Conservation (phyloP, 192 early-diverging fungal genomes). For the Rhizoclosmatium sp. region DNA sequence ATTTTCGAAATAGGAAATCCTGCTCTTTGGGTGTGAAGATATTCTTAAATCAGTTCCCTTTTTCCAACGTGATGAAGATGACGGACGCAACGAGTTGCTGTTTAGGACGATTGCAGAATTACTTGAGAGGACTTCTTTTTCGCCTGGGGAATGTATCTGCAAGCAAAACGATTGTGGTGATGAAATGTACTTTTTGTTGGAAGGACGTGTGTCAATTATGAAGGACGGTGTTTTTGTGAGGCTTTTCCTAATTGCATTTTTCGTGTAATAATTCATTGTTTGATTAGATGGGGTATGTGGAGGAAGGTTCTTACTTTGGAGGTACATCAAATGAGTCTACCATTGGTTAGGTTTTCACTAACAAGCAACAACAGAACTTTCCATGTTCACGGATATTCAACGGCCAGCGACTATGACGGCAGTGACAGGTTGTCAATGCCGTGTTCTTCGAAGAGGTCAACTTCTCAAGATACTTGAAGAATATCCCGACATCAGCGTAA, state of each 20-base stretch:
- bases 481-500: slow-evolving; percentile 1
- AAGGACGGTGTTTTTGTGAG: slow-evolving; percentile 2
- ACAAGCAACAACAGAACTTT: background rate
- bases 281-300: background rate
- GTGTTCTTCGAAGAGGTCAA: background rate
- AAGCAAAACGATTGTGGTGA: slow-evolving; percentile 9
- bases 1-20: slow-evolving; percentile 12
- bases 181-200: slow-evolving; percentile 25
- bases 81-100: slow-evolving; percentile 21
- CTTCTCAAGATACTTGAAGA: background rate
- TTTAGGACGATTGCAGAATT: background rate
- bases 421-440: slow-evolving; percentile 24
- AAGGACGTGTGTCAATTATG: slow-evolving; percentile 2
- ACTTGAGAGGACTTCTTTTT: slow-evolving; percentile 12
- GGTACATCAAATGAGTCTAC: background rate
- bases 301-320: slow-evolving; percentile 22
- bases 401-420: slow-evolving; percentile 9
- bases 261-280: background rate
- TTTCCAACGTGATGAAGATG: slow-evolving; percentile 11
- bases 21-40: slow-evolving; percentile 14
- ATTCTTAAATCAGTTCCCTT: slow-evolving; percentile 23
- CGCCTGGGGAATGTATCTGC: slow-evolving; percentile 7
- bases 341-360: background rate
- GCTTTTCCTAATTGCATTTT: background rate
- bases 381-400: slow-evolving; percentile 16